These are phyloP conservation scores for Penicillium desertorum DNA, from an alignment of 495 filamentous ascomycete species.

Conservation along the genomic window DNA sequence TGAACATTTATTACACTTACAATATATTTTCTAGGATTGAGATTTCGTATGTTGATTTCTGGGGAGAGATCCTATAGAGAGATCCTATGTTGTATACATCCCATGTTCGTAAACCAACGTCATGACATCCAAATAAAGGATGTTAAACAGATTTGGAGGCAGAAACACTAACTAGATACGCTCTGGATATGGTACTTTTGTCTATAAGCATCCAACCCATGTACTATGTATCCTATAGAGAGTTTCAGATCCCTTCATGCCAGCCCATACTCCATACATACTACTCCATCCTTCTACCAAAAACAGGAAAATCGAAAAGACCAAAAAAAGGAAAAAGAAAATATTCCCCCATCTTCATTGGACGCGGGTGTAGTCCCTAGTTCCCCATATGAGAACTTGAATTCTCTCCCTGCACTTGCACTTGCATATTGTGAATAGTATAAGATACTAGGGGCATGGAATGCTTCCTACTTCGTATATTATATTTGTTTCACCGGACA, in stretches of 20 bases:
- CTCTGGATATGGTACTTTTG: neutral
- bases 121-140: neutral
- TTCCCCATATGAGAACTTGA: constrained; percentile 9
- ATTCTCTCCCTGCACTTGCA: neutral
- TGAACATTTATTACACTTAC: neutral
- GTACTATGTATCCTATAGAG: too few species aligned
- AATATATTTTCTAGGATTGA: too few species aligned
- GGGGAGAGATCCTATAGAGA: too few species aligned
- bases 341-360: neutral
- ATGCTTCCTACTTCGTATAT: neutral
- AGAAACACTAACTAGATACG: too few species aligned
- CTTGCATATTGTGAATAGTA: constrained; percentile 2
- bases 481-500: neutral
- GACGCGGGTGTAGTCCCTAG: constrained; percentile 3
- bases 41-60: too few species aligned
- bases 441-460: neutral
- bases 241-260: too few species aligned
- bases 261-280: too few species aligned
- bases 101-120: neutral
- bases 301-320: too few species aligned
- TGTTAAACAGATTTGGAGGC: neutral
- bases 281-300: too few species aligned
- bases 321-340: too few species aligned
- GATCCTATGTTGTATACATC: too few species aligned
- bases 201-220: too few species aligned